A percentile compares a stretch with the other conserved stretches of the same genome.
Conservation (phyloP, 441 rosid genomes). For the Eutrema salsugineum region DNA sequence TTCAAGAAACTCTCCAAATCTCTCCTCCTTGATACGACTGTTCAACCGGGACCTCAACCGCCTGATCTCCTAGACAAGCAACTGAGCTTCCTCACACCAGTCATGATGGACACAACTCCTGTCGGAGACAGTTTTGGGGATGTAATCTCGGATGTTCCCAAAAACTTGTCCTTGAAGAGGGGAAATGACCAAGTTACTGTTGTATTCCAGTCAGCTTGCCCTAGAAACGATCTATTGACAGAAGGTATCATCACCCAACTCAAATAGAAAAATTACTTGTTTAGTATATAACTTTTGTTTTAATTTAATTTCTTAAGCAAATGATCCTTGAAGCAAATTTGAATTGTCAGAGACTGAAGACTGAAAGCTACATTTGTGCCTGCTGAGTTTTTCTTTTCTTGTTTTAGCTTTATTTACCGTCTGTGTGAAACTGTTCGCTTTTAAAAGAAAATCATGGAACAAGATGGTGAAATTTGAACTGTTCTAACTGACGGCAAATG, state of each 20-base stretch:
- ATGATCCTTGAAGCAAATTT: background rate
- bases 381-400: background rate
- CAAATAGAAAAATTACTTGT: background rate
- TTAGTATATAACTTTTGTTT: background rate
- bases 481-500: background rate
- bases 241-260: constrained; percentile 53
- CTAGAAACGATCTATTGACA: constrained; percentile 82
- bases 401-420: background rate
- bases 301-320: background rate
- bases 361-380: background rate
- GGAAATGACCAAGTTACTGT: constrained; percentile 62
- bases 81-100: constrained; percentile 80
- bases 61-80: constrained; percentile 76
- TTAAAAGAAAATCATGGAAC: background rate
- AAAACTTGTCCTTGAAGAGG: constrained; percentile 67
- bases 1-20: constrained; percentile 73
- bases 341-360: background rate
- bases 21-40: constrained; percentile 47
- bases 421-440: too few species aligned
- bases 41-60: constrained; percentile 64
- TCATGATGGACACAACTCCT: constrained; percentile 74
- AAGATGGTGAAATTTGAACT: background rate
- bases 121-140: constrained; percentile 68
- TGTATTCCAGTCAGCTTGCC: constrained; percentile 87
- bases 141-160: constrained; percentile 62